Evolutionary conservation across 208 protist genomes (phyloP), one percentile per base, ranked within the genome.

Genomic region (Acanthamoeba lenticulata): DNA sequence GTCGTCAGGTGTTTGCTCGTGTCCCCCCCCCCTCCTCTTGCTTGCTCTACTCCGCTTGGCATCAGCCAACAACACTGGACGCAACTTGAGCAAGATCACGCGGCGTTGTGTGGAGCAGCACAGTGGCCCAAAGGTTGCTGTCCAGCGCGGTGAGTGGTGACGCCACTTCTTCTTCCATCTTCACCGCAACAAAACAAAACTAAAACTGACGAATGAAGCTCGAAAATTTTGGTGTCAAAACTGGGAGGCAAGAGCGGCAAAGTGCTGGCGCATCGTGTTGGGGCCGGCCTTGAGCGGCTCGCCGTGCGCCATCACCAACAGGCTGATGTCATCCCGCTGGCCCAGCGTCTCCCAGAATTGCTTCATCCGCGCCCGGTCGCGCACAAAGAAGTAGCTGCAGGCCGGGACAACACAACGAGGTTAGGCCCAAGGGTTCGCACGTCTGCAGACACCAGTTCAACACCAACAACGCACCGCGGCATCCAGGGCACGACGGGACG

Each of bases 271-370:
- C 4, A 79, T 79, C 36, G 24, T 19, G 13, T 89, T 21, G 79
- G 79, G 44, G 13, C 1, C 44, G 79, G 29, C 42, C 79, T 65
- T 62, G 79, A 89, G 29, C 1, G 79, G 79, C 44, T 89, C 79
- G 45, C 79, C 79, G 79, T 89, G 79, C 0, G 79, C 79, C 79
- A 89, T 89, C 27, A 89, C 49, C 44, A 89, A 29, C 15, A 89
- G 29, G 13, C 47, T 40, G 45, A 89, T 36, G 79, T 89, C 79
- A 29, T 62, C 49, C 36, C 79, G 44, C 47, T 34, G 47, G 0
- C 17, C 44, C 19, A 89, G 79, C 44, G 44, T 62, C 34, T 89
- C 49, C 79, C 44, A 89, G 47, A 52, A 89, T 32, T 29, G 47
- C 79, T 89, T 89, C 44, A 60, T 57, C 44, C 60, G 27, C 38